Evolutionary conservation across 2,329 filamentous ascomycete species (phyloP).

Genomic region (Trichoderma sp.): DNA sequence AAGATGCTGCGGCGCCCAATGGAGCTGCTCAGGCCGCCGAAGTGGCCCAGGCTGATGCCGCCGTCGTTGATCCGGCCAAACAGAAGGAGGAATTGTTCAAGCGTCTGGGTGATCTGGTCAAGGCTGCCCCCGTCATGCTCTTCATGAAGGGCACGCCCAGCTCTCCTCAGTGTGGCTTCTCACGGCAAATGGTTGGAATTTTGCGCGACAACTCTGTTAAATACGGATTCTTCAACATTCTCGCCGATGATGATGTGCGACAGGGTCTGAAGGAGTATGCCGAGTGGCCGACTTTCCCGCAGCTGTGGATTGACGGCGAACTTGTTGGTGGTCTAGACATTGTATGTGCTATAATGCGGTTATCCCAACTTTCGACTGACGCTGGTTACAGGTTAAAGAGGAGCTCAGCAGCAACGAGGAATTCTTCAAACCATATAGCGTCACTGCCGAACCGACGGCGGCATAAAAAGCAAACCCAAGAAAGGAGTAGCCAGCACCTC

Average conservation of each 20-base stretch:
- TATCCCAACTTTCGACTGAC: slow-evolving; percentile 22
- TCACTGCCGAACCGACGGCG: slow-evolving; percentile 43
- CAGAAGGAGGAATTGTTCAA: slow-evolving; percentile 82
- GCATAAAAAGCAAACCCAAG: slow-evolving; percentile 26
- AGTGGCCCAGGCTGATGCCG: slow-evolving; percentile 43
- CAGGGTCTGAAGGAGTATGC: slow-evolving; percentile 95
- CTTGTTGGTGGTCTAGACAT: slow-evolving; percentile 93
- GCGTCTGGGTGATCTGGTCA: slow-evolving; percentile 79
- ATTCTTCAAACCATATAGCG: slow-evolving; percentile 74
- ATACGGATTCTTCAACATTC: slow-evolving; percentile 98
- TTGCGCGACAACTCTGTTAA: slow-evolving; percentile 86
- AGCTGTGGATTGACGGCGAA: slow-evolving; percentile 88
- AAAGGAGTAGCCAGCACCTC: background rate
- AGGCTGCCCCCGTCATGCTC: slow-evolving; percentile 94
- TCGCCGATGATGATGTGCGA: slow-evolving; percentile 94
- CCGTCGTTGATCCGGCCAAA: slow-evolving; percentile 48
- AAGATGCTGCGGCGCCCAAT: slow-evolving; percentile 35
- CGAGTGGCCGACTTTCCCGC: slow-evolving; percentile 98
- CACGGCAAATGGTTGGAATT: slow-evolving; percentile 80
- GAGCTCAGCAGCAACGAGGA: slow-evolving; percentile 80
- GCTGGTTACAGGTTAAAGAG: slow-evolving; percentile 71
- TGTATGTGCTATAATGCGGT: slow-evolving; percentile 54
- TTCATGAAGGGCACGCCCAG: slow-evolving; percentile 98
- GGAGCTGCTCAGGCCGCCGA: slow-evolving; percentile 38
- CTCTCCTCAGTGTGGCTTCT: slow-evolving; percentile 87